These are phyloP conservation scores for Malus asiatica DNA, from an alignment of 306 rosid species.

Conservation along the genomic window DNA sequence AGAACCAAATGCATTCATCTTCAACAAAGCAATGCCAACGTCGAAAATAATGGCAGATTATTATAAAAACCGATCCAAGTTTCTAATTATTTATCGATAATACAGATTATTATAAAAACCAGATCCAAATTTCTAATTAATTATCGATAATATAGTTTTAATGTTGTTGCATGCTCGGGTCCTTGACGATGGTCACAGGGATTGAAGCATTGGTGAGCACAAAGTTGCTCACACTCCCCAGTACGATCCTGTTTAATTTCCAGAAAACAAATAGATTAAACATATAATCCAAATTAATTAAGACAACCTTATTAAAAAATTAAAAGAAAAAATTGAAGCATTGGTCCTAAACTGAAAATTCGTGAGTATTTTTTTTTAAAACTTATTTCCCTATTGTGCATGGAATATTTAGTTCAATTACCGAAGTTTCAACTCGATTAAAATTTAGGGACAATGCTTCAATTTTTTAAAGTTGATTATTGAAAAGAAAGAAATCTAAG, in stretches of 20 bases:
- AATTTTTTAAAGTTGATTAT: too few species aligned
- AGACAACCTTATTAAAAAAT: not conserved
- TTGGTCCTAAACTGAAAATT: too few species aligned
- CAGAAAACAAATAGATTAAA: not conserved
- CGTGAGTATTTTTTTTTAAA: not conserved
- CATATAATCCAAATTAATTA: not conserved
- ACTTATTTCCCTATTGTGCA: too few species aligned
- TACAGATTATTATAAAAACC: not conserved
- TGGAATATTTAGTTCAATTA: not conserved
- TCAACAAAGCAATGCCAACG: not conserved
- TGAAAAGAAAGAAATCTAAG: too few species aligned
- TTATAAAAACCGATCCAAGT: not conserved
- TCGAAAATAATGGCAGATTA: not conserved
- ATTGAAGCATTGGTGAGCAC: slow-evolving; percentile 56
- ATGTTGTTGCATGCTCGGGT: slow-evolving; percentile 19
- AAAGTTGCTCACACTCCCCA: slow-evolving; percentile 91
- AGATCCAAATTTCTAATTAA: not conserved
- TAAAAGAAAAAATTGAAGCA: not conserved
- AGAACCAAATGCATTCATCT: too few species aligned
- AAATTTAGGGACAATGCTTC: not conserved
- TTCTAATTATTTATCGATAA: not conserved
- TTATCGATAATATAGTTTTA: not conserved
- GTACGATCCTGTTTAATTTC: slow-evolving; percentile 46
- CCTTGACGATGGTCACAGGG: slow-evolving; percentile 80
- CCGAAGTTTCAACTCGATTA: not conserved